Evolutionary conservation across 2,329 filamentous ascomycete genomes (phyloP), one percentile per base, ranked within the genome.

Genomic region (Penicillium sp.): DNA sequence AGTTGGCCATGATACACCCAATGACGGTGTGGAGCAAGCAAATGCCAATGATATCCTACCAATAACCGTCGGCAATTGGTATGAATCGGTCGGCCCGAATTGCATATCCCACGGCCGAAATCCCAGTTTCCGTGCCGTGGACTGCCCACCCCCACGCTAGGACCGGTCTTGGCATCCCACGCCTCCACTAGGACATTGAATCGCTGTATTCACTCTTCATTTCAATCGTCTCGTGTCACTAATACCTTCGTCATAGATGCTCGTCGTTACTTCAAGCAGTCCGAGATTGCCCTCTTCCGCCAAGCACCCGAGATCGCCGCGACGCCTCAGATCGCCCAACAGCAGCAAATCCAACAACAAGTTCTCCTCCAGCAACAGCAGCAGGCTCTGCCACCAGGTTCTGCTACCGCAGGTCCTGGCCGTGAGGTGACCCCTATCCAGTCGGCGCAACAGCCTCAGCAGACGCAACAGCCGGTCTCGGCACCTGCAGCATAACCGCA

Each of bases 211-310:
- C 20, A 3, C 7, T 15, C 21, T 27, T 17, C 15, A 27, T 37
- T 44, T 26, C 29, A 18, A 32, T 17, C 12, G 29, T 26, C 12
- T 8, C 21, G 7, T 17, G 15, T 41, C 44, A 58, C 55, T 62
- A 55, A 52, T 51, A 26, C 18, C 24, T 46, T 23, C 55, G 53
- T 47, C 49, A 52, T 39, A 92, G 94, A 99, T 73, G 94, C 94
- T 43, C 86, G 94, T 65, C 86, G 94, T 65, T 99, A 99, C 78
- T 99, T 99, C 78, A 99, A 99, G 75, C 94, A 99, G 75, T 97
- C 91, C 46, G 94, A 99, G 77, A 99, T 99, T 70, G 92, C 97
- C 52, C 86, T 99, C 46, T 97, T 89, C 78, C 87, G 94, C 60
- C 94, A 97, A 68, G 73, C 77, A 21, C 77, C 77, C 42, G 77